Conservation (phyloP, 2,329 filamentous ascomycete species). For the Cladophialophora carrionii region DNA sequence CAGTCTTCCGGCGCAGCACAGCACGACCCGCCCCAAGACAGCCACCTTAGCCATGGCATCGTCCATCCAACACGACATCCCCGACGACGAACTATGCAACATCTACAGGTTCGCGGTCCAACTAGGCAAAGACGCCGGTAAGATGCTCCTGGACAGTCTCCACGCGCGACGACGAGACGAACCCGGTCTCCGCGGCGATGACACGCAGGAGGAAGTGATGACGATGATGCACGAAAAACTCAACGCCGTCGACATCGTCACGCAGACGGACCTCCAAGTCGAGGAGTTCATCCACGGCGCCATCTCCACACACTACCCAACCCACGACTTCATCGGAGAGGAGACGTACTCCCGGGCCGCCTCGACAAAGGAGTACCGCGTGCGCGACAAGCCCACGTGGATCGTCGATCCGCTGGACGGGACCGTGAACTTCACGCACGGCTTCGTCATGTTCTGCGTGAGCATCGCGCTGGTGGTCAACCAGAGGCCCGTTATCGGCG, state of each 20-base stretch:
- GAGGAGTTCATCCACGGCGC: constrained; percentile 69
- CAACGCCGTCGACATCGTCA: constrained; percentile 76
- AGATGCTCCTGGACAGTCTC: constrained; percentile 68
- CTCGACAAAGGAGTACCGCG: constrained; percentile 66
- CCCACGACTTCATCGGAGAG: constrained; percentile 76
- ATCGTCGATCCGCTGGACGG: constrained; percentile 76
- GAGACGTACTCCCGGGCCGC: constrained; percentile 68
- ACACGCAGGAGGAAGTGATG: constrained; percentile 37
- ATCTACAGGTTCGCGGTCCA: constrained; percentile 73
- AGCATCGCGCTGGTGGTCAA: constrained; percentile 70
- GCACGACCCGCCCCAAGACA: too few species aligned
- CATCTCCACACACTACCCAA: constrained; percentile 64
- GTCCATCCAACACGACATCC: constrained; percentile 10
- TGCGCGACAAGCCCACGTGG: constrained; percentile 69
- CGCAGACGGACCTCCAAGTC: constrained; percentile 74
- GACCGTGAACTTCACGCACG: constrained; percentile 79
- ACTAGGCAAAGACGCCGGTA: constrained; percentile 70
- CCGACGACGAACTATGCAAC: constrained; percentile 58
- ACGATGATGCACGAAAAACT: constrained; percentile 67
- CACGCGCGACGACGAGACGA: constrained; percentile 57
- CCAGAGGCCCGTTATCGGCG: constrained; percentile 65
- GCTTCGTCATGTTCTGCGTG: constrained; percentile 81
- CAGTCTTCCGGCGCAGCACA: too few species aligned
- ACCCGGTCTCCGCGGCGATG: constrained; percentile 55
- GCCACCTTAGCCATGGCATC: background rate